These are phyloP conservation scores for Dictyostelium intermedium DNA, from an alignment of 78 protist species.

Conservation along the genomic window DNA sequence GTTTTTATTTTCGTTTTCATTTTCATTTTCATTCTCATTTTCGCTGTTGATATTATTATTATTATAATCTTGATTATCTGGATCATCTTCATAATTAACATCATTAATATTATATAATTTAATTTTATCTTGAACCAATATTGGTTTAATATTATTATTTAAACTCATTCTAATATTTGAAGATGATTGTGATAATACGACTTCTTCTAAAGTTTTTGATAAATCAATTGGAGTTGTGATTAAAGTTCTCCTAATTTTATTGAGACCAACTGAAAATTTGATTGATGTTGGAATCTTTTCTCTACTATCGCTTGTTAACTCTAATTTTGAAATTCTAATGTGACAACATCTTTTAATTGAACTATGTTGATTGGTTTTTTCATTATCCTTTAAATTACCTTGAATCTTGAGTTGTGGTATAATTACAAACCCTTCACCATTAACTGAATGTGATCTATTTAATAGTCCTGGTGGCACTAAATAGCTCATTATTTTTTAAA, in stretches of 20 bases:
- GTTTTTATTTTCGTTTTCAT: not conserved
- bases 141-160: not conserved
- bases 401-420: slow-evolving; percentile 41
- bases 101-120: not conserved
- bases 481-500: not conserved
- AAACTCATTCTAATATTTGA: not conserved
- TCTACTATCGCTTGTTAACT: slow-evolving; percentile 15
- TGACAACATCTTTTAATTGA: slow-evolving; percentile 67
- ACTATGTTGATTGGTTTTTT: slow-evolving; percentile 63
- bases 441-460: slow-evolving; percentile 28
- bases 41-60: not conserved
- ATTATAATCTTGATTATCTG: not conserved
- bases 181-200: not conserved
- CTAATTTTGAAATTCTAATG: slow-evolving; percentile 57
- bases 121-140: not conserved
- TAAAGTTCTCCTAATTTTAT: slow-evolving; percentile 51
- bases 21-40: not conserved
- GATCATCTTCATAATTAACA: not conserved
- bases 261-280: slow-evolving; percentile 54
- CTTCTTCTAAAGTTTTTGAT: slow-evolving; percentile 34
- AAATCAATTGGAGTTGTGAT: slow-evolving; percentile 57
- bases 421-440: slow-evolving; percentile 23
- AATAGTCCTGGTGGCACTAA: slow-evolving; percentile 18
- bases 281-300: slow-evolving; percentile 54
- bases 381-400: slow-evolving; percentile 58